Evolutionary conservation across 345 rosid genomes (phyloP).

Genomic region (Lepidium aucheri): DNA sequence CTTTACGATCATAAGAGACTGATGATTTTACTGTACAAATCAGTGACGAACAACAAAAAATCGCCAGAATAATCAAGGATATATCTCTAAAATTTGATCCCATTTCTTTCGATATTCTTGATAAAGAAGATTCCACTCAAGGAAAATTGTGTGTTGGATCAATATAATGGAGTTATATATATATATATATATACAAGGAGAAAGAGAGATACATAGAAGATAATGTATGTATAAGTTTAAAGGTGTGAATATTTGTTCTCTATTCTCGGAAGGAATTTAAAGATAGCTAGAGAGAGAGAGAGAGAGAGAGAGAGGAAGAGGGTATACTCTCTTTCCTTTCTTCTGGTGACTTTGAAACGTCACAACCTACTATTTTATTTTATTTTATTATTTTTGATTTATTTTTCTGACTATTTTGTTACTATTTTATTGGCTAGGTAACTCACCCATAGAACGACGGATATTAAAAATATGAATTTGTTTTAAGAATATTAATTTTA

Average conservation of each 20-base stretch:
- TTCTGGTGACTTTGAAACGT: constrained; percentile 20
- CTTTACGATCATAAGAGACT: constrained; percentile 70
- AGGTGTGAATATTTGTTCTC: background rate
- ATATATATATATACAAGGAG: constrained; percentile 2
- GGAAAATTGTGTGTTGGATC: constrained; percentile 3
- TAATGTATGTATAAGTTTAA: constrained; percentile 1
- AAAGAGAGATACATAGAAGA: too few relatives aligned
- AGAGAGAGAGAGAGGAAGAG: background rate
- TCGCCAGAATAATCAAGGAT: constrained; percentile 7
- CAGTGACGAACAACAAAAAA: constrained; percentile 30
- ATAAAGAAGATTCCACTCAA: constrained; percentile 5
- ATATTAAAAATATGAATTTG: too few relatives aligned
- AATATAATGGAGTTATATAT: constrained; percentile 16
- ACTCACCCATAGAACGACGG: too few relatives aligned
- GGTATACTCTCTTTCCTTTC: constrained; percentile 3
- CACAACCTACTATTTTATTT: constrained; percentile 9
- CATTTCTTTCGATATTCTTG: constrained; percentile 6
- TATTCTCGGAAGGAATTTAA: constrained; percentile 14
- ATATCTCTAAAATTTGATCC: constrained; percentile 3
- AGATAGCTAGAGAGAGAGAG: background rate
- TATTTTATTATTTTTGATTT: background rate
- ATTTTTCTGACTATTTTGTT: too few relatives aligned
- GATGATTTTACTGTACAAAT: constrained; percentile 36
- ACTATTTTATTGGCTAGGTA: too few relatives aligned
- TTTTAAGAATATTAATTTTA: too few relatives aligned